Conservation (phyloP, 1,139 yeast species). For the Fermentozyma sake region DNA sequence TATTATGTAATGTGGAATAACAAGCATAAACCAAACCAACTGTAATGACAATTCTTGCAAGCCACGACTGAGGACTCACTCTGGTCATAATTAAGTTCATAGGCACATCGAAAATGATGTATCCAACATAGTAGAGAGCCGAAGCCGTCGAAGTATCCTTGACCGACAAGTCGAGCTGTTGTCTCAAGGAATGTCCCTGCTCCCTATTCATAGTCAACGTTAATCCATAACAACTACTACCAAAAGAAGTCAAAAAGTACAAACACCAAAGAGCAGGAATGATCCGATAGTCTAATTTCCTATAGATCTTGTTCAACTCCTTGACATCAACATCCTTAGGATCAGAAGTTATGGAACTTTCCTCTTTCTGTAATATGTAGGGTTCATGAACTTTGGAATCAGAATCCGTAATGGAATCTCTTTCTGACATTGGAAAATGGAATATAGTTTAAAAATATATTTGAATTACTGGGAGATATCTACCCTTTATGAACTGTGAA, state of each 20-base stretch:
- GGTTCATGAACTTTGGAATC: too few species aligned
- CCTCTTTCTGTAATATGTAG: too few species aligned
- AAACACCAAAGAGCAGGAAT: constrained; percentile 82
- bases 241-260: constrained; percentile 77
- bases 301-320: constrained; percentile 55
- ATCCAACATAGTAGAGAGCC: constrained; percentile 80
- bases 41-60: constrained; percentile 69
- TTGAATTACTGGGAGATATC: too few species aligned
- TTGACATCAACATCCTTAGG: constrained; percentile 14
- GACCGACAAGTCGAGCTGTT: constrained; percentile 46
- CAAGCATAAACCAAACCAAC: constrained; percentile 78
- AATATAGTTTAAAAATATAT: too few species aligned
- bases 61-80: constrained; percentile 82
- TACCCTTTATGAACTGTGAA: too few species aligned
- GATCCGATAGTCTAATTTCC: constrained; percentile 64
- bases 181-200: constrained; percentile 58
- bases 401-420: too few species aligned
- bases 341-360: too few species aligned
- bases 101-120: constrained; percentile 79
- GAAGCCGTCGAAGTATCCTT: constrained; percentile 71
- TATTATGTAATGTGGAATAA: constrained; percentile 52
- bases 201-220: constrained; percentile 75
- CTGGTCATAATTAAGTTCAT: constrained; percentile 85
- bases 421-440: too few species aligned
- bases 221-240: constrained; percentile 72